A percentile compares a stretch with the other conserved stretches of the same genome.
Evolutionary conservation across 345 rosid genomes (phyloP).

Genomic region (Kandelia obovata): DNA sequence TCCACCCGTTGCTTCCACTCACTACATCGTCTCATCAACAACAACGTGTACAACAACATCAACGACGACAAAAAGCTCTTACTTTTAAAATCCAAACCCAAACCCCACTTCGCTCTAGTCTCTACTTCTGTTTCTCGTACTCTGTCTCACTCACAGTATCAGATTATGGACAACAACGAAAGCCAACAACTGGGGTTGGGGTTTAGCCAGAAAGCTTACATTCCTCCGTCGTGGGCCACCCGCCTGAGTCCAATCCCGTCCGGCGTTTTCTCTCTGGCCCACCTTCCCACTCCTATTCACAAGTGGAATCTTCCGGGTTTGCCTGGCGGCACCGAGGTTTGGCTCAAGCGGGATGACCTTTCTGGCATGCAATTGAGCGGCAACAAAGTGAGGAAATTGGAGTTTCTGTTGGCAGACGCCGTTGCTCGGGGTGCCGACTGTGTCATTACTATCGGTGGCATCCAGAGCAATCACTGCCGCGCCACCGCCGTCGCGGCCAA

Average conservation of each 20-base stretch:
- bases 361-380: conserved; percentile 95
- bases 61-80: too few species aligned
- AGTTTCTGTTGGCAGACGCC: conserved; percentile 84
- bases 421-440: conserved; percentile 81
- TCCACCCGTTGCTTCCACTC: too few species aligned
- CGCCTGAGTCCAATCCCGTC: conserved; percentile 21
- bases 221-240: conserved; percentile 24
- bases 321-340: conserved; percentile 68
- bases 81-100: too few species aligned
- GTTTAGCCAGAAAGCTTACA: conserved; percentile 8
- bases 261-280: conserved; percentile 23
- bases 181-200: not conserved
- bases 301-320: conserved; percentile 80
- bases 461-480: conserved; percentile 95
- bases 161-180: conserved; percentile 8
- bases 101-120: too few species aligned
- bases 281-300: conserved; percentile 87
- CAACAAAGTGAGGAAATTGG: conserved; percentile 82
- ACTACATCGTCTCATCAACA: too few species aligned
- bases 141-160: not conserved
- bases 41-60: too few species aligned
- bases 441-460: conserved; percentile 78
- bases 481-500: conserved; percentile 87
- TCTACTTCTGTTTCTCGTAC: too few species aligned
- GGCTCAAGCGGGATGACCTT: conserved; percentile 87